Base-by-base conservation (phyloP, 2,329 filamentous ascomycete species). In the Alternaria hordeiaustralica region DNA sequence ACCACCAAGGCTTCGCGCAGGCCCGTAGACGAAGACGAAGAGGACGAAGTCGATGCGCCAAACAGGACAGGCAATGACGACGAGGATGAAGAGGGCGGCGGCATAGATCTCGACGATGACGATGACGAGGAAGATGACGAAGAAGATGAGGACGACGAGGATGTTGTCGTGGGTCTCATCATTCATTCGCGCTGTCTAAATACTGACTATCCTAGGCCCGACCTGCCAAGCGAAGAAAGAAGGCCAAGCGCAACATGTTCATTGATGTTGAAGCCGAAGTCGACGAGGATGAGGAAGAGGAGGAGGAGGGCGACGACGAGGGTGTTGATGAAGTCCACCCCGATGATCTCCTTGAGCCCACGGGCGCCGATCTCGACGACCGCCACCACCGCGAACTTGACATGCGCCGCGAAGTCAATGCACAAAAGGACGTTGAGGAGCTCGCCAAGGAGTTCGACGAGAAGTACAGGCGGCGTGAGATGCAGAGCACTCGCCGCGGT, bases 201-300 rank as follows among this genome's bases (percentile, higher is more conserved):
- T 64, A 63, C 70, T 78, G 64, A 79, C 63, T 8, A 11, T 41
- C 58, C 33, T 71, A 90, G 87, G 86, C 86, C 61, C 88, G 93
- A 75, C 92, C 92, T 60, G 88, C 91, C 73, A 98, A 98, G 81
- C 92, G 94, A 61, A 82, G 86, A 76, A 90, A 90, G 79, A 89
- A 88, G 78, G 89, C 92, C 69, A 87, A 87, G 68, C 89, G 93
- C 67, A 92, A 93, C 72, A 90, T 91, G 75, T 97, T 97, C 88
- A 90, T 99, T 82, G 96, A 99, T 89, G 93, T 95, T 75, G 96
- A 99, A 85, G 96, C 96, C 79, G 96, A 97, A 82, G 96, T 99
- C 71, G 96, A 98, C 76, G 96, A 92, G 63, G 90, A 97, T 68
- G 95, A 97, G 55, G 77, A 79, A 71, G 93, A 96, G 71, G 94